Evolutionary conservation across 2,329 filamentous ascomycete species (phyloP).

Genomic region (Hymenoscyphus scutula): DNA sequence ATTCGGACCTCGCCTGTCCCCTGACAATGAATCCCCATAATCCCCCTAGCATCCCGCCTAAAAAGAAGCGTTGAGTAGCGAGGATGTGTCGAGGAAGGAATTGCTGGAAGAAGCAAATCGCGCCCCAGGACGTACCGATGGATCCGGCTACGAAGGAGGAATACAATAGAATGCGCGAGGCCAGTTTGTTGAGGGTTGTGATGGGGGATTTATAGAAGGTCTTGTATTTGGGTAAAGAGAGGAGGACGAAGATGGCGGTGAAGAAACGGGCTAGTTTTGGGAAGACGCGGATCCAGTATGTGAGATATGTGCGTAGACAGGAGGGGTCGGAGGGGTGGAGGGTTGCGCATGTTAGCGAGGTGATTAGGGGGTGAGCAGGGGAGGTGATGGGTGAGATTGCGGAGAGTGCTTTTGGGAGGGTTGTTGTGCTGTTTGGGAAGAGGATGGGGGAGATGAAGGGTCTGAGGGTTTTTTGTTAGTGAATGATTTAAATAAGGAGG

Average conservation of each 20-base stretch:
- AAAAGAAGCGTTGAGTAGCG: constrained; percentile 82
- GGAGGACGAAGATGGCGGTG: constrained; percentile 65
- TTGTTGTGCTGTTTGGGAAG: constrained; percentile 69
- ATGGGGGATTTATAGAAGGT: constrained; percentile 68
- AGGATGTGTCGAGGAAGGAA: constrained; percentile 72
- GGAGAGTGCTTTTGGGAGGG: constrained; percentile 63
- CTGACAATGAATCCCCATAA: constrained; percentile 80
- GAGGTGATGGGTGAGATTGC: constrained; percentile 75
- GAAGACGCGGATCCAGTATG: constrained; percentile 83
- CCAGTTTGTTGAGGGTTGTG: constrained; percentile 62
- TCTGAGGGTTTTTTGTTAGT: constrained; percentile 42
- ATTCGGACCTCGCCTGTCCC: constrained; percentile 61
- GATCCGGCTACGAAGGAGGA: constrained; percentile 76
- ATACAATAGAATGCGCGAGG: constrained; percentile 68
- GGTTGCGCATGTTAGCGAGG: constrained; percentile 80
- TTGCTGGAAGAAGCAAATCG: constrained; percentile 83
- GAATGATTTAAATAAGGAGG: constrained; percentile 8
- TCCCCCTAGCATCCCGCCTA: constrained; percentile 82
- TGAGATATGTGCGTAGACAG: constrained; percentile 81
- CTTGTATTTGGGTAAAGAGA: constrained; percentile 67
- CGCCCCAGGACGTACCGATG: constrained; percentile 85
- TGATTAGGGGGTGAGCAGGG: constrained; percentile 82
- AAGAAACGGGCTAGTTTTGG: constrained; percentile 76
- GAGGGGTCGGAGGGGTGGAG: constrained; percentile 87
- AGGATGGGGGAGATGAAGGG: constrained; percentile 82